Evolutionary conservation across 2,329 filamentous ascomycete genomes (phyloP).

Genomic region (Calonectria pauciramosa): DNA sequence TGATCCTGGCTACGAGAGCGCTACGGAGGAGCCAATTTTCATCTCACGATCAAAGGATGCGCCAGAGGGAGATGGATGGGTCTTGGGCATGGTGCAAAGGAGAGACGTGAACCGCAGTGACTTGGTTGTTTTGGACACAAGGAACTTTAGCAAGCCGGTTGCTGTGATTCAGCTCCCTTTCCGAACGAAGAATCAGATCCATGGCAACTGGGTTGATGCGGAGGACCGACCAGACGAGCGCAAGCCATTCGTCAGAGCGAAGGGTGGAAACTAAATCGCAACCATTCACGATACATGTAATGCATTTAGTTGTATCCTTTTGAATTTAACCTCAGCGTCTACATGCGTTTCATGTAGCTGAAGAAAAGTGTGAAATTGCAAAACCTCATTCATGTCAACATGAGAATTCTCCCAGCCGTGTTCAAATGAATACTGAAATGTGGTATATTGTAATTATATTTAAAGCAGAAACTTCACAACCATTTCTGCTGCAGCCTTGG

Average conservation of each 20-base stretch:
- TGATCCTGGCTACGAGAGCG: neutral
- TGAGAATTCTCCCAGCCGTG: too few species aligned
- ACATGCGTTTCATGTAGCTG: neutral
- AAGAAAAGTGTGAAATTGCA: neutral
- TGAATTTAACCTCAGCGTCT: neutral
- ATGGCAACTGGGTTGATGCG: neutral
- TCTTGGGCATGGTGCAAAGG: neutral
- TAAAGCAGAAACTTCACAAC: conserved; percentile 37
- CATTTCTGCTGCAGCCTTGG: conserved; percentile 34
- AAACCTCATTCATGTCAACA: neutral
- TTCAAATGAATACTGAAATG: neutral
- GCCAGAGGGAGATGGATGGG: neutral
- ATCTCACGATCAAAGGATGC: neutral
- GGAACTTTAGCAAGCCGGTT: neutral
- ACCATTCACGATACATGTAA: too few species aligned
- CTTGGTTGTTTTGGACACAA: neutral
- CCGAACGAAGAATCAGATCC: neutral
- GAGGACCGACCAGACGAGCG: neutral
- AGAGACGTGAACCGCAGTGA: neutral
- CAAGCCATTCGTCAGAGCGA: neutral
- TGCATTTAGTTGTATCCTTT: neutral
- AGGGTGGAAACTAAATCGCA: neutral
- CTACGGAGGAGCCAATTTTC: neutral
- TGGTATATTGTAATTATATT: neutral
- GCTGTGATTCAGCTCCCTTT: neutral